Evolutionary conservation across 257 asterid genomes (phyloP).

Genomic region (Solanum appendiculatum): DNA sequence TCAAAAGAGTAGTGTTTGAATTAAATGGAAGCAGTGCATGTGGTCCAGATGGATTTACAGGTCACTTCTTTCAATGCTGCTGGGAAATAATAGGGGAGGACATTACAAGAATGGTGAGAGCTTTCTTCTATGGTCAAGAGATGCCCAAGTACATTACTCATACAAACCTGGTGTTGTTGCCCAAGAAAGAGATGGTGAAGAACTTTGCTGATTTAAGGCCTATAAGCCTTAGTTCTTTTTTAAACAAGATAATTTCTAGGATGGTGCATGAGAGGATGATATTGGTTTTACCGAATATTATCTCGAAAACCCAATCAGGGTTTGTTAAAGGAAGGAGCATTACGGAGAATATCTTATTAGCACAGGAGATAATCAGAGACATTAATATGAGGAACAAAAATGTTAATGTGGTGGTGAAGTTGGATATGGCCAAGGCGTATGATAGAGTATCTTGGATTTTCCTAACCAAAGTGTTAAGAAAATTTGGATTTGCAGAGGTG

Average conservation of each 20-base stretch:
- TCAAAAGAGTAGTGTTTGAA: too few species aligned
- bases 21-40: too few species aligned
- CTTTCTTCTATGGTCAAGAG: background rate
- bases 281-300: background rate
- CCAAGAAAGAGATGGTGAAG: background rate
- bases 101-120: background rate
- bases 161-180: background rate
- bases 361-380: too few species aligned
- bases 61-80: accelerated
- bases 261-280: too few species aligned
- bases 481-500: background rate
- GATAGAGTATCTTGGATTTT: background rate
- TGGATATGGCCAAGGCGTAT: background rate
- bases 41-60: background rate
- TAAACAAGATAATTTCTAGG: too few species aligned
- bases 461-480: background rate
- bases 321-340: background rate
- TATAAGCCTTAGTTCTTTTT: background rate
- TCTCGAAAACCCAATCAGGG: too few species aligned
- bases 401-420: background rate
- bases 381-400: background rate
- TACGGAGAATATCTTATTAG: background rate
- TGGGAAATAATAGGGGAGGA: background rate
- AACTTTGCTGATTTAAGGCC: background rate
- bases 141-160: background rate